phyloP scores from a whole-genome alignment of 805 yeast genomes.

The Jamesozyma jinghongensis region DNA sequence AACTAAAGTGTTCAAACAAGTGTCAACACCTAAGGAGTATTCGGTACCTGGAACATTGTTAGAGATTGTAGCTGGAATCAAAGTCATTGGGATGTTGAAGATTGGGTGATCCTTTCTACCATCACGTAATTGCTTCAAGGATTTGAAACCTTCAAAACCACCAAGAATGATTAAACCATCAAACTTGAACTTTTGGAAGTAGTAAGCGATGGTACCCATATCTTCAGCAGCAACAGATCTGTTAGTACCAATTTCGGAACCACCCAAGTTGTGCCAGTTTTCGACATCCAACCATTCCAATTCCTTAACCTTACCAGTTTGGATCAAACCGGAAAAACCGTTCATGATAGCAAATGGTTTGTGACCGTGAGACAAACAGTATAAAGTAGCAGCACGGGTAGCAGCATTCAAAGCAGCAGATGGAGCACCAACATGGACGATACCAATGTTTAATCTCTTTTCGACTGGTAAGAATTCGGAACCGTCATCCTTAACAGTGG shows the following conservation, averaged over 20 bases:
- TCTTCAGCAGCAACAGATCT: conserved; percentile 77
- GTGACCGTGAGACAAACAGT: conserved; percentile 86
- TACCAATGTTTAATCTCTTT: conserved; percentile 65
- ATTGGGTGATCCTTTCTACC: conserved; percentile 78
- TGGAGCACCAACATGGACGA: conserved; percentile 93
- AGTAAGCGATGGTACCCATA: conserved; percentile 84
- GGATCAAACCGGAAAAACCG: conserved; percentile 84
- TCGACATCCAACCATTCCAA: conserved; percentile 80
- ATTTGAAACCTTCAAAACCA: conserved; percentile 92
- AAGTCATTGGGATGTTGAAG: conserved; percentile 87
- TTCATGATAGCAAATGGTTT: conserved; percentile 82
- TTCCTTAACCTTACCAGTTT: conserved; percentile 75
- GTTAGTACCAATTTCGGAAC: conserved; percentile 96
- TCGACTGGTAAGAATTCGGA: conserved; percentile 49
- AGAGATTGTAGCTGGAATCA: conserved; percentile 91
- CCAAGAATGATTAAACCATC: conserved; percentile 90
- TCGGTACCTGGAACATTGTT: conserved; percentile 99
- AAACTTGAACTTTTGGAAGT: conserved; percentile 78
- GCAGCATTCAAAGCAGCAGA: conserved; percentile 95
- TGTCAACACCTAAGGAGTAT: conserved; percentile 89
- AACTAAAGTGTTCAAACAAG: conserved; percentile 85
- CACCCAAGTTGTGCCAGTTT: conserved; percentile 84
- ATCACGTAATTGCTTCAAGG: conserved; percentile 71
- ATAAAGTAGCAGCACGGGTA: conserved; percentile 79
- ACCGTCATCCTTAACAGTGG: conserved; percentile 60